Evolutionary conservation across 2,329 filamentous ascomycete genomes (phyloP).

Genomic region (Mariannaea sp.): DNA sequence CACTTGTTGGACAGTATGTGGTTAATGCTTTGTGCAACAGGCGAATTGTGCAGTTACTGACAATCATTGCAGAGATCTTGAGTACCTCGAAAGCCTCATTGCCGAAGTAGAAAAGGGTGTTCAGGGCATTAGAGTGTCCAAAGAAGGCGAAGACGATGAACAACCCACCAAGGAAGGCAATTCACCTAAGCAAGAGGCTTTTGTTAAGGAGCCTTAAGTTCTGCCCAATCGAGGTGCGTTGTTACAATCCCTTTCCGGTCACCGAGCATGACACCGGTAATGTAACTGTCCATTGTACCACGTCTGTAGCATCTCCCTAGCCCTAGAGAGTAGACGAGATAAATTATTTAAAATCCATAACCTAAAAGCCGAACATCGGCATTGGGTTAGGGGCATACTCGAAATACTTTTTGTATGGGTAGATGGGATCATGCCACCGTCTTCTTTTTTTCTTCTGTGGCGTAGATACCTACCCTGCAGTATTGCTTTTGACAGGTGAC

Average conservation of each 20-base stretch:
- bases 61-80: constrained; percentile 62
- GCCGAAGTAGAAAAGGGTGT: constrained; percentile 78
- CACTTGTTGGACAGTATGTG: constrained; percentile 70
- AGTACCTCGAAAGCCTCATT: constrained; percentile 78
- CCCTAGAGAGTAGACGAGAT: too few relatives aligned
- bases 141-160: constrained; percentile 76
- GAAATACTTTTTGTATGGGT: constrained; percentile 8
- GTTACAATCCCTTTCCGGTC: constrained; percentile 4
- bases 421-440: background rate
- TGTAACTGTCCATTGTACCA: constrained; percentile 2
- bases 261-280: constrained; percentile 5
- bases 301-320: background rate
- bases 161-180: constrained; percentile 39
- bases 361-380: background rate
- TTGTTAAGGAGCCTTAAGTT: constrained; percentile 7
- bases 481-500: background rate
- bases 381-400: constrained; percentile 8
- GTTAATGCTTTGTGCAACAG: constrained; percentile 5
- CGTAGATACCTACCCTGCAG: background rate
- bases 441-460: background rate
- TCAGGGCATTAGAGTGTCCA: constrained; percentile 69
- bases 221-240: background rate
- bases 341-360: too few relatives aligned
- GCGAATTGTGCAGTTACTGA: constrained; percentile 33
- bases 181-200: constrained; percentile 16